A percentile compares a stretch with the other conserved stretches of the same genome.
Conservation (phyloP, 768 basidiomycete species). For the Rhodosporidiobolus sp. region DNA sequence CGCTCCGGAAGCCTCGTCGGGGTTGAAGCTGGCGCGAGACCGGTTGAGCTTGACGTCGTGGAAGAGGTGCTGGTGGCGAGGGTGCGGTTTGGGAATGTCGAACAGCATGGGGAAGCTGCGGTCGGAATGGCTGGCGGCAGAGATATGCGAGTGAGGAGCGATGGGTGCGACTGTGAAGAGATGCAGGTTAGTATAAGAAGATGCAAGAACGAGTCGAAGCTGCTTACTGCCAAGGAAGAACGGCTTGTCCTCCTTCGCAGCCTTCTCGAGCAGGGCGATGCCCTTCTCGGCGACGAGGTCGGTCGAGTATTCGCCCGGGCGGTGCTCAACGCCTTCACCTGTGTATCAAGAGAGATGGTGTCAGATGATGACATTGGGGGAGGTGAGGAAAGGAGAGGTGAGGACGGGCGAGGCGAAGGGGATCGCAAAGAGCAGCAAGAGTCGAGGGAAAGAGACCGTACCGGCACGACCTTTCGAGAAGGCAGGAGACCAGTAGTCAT, state of each 20-base stretch:
- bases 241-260: slow-evolving; percentile 16
- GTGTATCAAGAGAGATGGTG: too few relatives aligned
- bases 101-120: slow-evolving; percentile 1
- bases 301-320: slow-evolving; percentile 28
- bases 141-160: slow-evolving; percentile 21
- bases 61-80: slow-evolving; percentile 38
- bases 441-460: neutral
- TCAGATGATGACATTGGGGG: too few relatives aligned
- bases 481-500: slow-evolving; percentile 30
- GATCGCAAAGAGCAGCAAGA: too few relatives aligned
- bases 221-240: slow-evolving; percentile 38
- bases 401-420: too few relatives aligned
- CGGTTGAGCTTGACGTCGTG: slow-evolving; percentile 14
- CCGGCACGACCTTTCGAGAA: neutral
- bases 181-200: neutral
- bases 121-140: neutral
- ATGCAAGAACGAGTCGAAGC: neutral
- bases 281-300: slow-evolving; percentile 31
- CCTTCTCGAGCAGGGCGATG: slow-evolving; percentile 21
- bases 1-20: slow-evolving; percentile 20
- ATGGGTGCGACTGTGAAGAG: slow-evolving; percentile 31
- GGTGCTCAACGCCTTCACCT: slow-evolving; percentile 6
- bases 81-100: slow-evolving; percentile 13
- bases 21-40: slow-evolving; percentile 19
- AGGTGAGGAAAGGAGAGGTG: too few relatives aligned